Evolutionary conservation across 2,329 filamentous ascomycete species (phyloP), one percentile per base, ranked within the genome.

Genomic region (Penicillium sclerotigenum): DNA sequence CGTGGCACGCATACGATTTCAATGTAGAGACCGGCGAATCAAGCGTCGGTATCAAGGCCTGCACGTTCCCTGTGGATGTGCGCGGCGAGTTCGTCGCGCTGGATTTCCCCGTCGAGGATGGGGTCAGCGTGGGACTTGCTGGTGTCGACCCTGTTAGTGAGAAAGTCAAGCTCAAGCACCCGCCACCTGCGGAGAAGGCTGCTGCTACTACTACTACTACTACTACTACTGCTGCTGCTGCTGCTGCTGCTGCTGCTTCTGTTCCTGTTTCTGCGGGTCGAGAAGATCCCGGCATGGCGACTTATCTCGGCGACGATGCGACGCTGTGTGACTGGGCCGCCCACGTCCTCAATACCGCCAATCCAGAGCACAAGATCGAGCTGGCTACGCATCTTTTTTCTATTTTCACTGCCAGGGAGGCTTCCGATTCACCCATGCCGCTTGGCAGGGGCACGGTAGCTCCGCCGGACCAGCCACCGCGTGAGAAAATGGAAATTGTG

Each of bases 1-100:
- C 77, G 14, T 79, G 77, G 77, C 77, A 79, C 63, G 77, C 77
- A 2, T 79, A 79, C 60, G 77, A 79, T 61, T 79, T 79, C 59
- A 79, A 79, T 53, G 75, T 79, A 54, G 76, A 79, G 64, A 79
- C 77, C 0, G 77, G 77, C 52, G 75, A 79, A 65, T 79, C 77
- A 7, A 79, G 77, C 57, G 75, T 78, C 18, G 77, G 77, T 11
- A 71, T 79, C 57, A 78, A 77, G 63, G 71, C 77, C 4, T 79
- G 77, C 65, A 79, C 77, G 1, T 79, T 77, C 48, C 75, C 76
- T 1, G 69, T 79, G 40, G 62, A 71, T 47, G 65, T 78, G 5
- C 58, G 65, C 7, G 70, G 69, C 24, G 75, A 71, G 5, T 62
- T 58, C 26, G 71, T 78, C 24, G 55, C 64, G n/a, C 48, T 79